These are phyloP conservation scores for Ochromonadaceae sp. DNA, from an alignment of 352 stramenopile species.

Conservation along the genomic window DNA sequence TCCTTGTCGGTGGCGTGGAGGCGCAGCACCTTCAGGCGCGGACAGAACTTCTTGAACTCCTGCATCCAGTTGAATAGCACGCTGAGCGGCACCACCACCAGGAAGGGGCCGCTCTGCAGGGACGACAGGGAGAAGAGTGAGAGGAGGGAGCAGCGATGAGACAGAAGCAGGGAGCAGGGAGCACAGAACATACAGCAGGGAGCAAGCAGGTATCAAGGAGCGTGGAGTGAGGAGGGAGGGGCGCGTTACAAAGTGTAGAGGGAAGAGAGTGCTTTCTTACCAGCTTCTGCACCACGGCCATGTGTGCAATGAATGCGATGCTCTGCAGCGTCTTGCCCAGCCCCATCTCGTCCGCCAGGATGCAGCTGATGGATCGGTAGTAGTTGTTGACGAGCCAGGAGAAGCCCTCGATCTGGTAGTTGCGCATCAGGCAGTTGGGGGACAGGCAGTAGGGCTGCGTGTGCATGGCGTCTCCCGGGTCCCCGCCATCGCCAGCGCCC, in stretches of 20 bases:
- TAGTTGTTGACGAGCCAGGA: constrained; percentile 97
- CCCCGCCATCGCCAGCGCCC: not conserved
- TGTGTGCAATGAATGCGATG: constrained; percentile 28
- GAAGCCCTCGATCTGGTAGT: constrained; percentile 93
- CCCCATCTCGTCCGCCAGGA: constrained; percentile 51
- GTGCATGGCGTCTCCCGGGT: not conserved
- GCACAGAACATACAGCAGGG: no score
- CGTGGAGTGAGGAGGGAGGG: no score
- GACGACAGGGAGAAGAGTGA: constrained; percentile 71
- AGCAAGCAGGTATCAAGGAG: no score
- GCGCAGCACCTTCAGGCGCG: constrained; percentile 64
- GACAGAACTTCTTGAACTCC: constrained; percentile 70
- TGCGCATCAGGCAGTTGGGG: constrained; percentile 41
- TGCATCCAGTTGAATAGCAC: constrained; percentile 83
- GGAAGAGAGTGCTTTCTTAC: no score
- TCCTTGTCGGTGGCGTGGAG: constrained; percentile 68
- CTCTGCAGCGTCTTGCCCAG: constrained; percentile 68
- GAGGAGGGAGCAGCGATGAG: constrained; percentile 61
- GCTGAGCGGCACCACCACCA: constrained; percentile 81
- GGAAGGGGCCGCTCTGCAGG: constrained; percentile 66
- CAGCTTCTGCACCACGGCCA: constrained; percentile 13
- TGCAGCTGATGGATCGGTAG: constrained; percentile 69
- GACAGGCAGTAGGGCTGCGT: not conserved
- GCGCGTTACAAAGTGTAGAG: no score
- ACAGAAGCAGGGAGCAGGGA: no score